A percentile compares a stretch with the other conserved stretches of the same genome.
Evolutionary conservation across 805 yeast species (phyloP).

Genomic region (Debaryomyces tyrocola): DNA sequence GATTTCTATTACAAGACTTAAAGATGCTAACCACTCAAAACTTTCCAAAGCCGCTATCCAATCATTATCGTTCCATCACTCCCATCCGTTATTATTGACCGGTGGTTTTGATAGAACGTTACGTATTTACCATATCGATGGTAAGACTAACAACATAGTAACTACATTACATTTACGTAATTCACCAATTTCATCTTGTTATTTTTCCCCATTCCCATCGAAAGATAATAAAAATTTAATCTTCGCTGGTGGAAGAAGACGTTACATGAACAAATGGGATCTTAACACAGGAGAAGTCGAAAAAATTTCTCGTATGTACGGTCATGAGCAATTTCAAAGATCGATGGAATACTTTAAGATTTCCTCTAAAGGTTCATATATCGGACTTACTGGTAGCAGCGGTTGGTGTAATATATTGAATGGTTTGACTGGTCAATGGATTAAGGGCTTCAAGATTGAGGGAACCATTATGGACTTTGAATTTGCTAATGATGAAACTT

Average conservation of each 20-base stretch:
- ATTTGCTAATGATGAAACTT: conserved; percentile 51
- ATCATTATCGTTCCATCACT: conserved; percentile 79
- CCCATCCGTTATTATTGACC: conserved; percentile 78
- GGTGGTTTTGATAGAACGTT: conserved; percentile 92
- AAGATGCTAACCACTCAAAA: conserved; percentile 78
- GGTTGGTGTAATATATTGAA: conserved; percentile 90
- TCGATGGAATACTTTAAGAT: conserved; percentile 84
- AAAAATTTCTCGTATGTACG: conserved; percentile 85
- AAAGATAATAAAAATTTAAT: conserved; percentile 47
- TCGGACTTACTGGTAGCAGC: conserved; percentile 77
- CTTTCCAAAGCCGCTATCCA: conserved; percentile 81
- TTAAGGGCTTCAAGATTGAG: conserved; percentile 84
- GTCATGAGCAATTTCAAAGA: conserved; percentile 81
- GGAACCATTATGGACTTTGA: conserved; percentile 83
- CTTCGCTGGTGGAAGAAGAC: conserved; percentile 87
- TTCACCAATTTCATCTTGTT: conserved; percentile 77
- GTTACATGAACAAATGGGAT: conserved; percentile 92
- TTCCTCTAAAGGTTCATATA: conserved; percentile 67
- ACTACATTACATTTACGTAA: conserved; percentile 78
- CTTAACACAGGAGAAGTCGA: conserved; percentile 68
- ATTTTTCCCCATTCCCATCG: conserved; percentile 46
- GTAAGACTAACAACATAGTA: conserved; percentile 75
- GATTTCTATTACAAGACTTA: conserved; percentile 76
- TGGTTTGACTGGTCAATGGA: conserved; percentile 80
- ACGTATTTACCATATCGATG: conserved; percentile 87